Evolutionary conservation across 2,329 filamentous ascomycete genomes (phyloP).

Genomic region (Aspergillus sp.): DNA sequence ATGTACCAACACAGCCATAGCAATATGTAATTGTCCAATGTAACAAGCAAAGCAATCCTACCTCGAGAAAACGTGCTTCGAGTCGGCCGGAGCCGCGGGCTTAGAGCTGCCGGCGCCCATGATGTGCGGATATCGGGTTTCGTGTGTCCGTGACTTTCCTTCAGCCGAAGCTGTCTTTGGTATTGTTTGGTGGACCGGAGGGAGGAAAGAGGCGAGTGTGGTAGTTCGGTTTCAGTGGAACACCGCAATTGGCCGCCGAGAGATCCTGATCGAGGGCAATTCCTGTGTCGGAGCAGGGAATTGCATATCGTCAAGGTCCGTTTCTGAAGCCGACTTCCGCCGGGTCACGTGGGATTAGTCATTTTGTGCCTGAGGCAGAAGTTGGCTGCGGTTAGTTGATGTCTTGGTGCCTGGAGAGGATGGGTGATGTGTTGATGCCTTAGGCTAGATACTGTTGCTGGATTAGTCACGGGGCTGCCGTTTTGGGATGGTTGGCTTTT

Average conservation of each 20-base stretch:
- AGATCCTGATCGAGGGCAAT: slow-evolving; percentile 15
- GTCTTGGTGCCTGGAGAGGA: not conserved
- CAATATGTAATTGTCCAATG: not conserved
- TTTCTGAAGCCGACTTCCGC: slow-evolving; percentile 27
- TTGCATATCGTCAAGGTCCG: slow-evolving; percentile 15
- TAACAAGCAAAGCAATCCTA: slow-evolving; percentile 30
- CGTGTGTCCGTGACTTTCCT: not conserved
- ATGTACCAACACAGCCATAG: too few relatives aligned
- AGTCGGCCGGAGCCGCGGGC: slow-evolving; percentile 51
- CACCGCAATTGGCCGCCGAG: slow-evolving; percentile 4
- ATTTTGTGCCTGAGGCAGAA: slow-evolving; percentile 1
- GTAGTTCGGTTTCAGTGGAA: not conserved
- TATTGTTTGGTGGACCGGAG: not conserved
- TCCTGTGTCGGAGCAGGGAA: slow-evolving; percentile 19
- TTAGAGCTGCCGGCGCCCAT: slow-evolving; percentile 68
- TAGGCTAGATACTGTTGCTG: too few relatives aligned
- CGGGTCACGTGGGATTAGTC: slow-evolving; percentile 23
- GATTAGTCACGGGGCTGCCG: not conserved
- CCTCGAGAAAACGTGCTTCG: slow-evolving; percentile 65
- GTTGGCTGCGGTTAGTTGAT: too few relatives aligned
- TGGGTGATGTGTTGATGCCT: not conserved
- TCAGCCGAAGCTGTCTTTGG: not conserved
- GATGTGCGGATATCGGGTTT: slow-evolving; percentile 20
- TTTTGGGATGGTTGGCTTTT: not conserved
- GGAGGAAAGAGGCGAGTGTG: not conserved